Evolutionary conservation across 176 grass and related monocot genomes (phyloP).

Genomic region (Hyparrhenia diplandra): DNA sequence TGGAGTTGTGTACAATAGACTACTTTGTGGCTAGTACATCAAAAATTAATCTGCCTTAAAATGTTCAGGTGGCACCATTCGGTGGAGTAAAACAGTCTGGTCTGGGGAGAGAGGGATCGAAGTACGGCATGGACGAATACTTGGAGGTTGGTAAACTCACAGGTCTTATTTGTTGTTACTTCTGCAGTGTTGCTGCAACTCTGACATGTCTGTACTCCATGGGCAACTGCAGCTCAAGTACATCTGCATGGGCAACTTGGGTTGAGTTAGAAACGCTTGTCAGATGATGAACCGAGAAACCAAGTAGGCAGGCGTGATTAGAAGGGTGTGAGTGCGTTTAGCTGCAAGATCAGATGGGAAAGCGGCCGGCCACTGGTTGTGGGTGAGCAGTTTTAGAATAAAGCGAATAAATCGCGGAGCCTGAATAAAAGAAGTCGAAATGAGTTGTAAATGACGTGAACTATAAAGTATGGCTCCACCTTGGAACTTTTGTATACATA

Average conservation of each 20-base stretch:
- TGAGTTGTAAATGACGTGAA: slow-evolving; percentile 39
- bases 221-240: slow-evolving; percentile 78
- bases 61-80: slow-evolving; percentile 78
- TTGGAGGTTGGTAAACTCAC: slow-evolving; percentile 58
- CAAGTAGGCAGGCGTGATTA: background rate
- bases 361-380: background rate
- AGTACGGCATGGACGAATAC: slow-evolving; percentile 87
- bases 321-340: background rate
- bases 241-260: slow-evolving; percentile 85
- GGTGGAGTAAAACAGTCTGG: slow-evolving; percentile 93
- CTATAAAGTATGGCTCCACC: background rate
- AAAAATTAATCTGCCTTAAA: background rate
- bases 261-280: background rate
- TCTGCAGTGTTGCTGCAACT: background rate
- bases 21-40: background rate
- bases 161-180: background rate
- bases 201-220: background rate
- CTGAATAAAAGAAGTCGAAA: slow-evolving; percentile 21
- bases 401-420: background rate
- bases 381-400: slow-evolving; percentile 12
- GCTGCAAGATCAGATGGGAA: background rate
- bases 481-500: background rate
- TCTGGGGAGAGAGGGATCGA: slow-evolving; percentile 89
- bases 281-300: background rate
- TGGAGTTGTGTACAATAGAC: background rate